These are phyloP conservation scores for Lineolata rhizophorae DNA, from an alignment of 495 filamentous ascomycete species.

Conservation along the genomic window DNA sequence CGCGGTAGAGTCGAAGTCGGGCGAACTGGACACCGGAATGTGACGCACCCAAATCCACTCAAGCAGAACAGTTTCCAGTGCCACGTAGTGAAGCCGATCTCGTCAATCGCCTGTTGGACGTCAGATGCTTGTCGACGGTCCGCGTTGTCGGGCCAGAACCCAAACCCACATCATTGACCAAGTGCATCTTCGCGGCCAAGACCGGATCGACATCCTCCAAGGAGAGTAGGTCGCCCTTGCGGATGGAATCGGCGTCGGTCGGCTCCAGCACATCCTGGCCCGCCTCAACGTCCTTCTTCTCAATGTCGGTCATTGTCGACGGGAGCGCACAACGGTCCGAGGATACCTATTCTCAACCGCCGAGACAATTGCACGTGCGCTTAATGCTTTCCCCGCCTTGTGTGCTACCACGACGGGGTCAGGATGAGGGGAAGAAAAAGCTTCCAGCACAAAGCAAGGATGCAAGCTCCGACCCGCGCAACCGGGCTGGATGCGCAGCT, in stretches of 20 bases:
- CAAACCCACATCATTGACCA: slow-evolving; percentile 42
- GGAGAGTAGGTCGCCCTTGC: slow-evolving; percentile 15
- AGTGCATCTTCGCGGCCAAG: slow-evolving; percentile 42
- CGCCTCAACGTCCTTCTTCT: too few relatives aligned
- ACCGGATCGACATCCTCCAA: slow-evolving; percentile 32
- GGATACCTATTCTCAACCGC: too few relatives aligned
- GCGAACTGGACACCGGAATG: neutral
- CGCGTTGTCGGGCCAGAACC: slow-evolving; percentile 1
- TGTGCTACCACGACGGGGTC: too few relatives aligned
- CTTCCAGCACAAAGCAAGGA: too few relatives aligned
- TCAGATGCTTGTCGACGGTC: neutral
- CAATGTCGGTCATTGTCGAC: too few relatives aligned
- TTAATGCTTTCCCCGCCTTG: too few relatives aligned
- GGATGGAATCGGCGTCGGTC: neutral
- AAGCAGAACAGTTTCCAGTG: slow-evolving; percentile 46
- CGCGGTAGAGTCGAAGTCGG: neutral
- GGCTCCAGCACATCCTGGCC: too few relatives aligned
- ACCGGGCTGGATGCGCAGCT: too few relatives aligned
- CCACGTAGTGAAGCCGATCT: slow-evolving; percentile 47
- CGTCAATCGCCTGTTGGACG: slow-evolving; percentile 36
- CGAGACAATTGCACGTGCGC: too few relatives aligned
- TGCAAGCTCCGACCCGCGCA: too few relatives aligned
- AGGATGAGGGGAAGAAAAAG: too few relatives aligned
- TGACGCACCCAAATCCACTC: slow-evolving; percentile 42
- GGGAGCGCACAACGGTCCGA: too few relatives aligned